Evolutionary conservation across 116 monocot genomes (phyloP).

Genomic region (Trichopus zeylanicus): DNA sequence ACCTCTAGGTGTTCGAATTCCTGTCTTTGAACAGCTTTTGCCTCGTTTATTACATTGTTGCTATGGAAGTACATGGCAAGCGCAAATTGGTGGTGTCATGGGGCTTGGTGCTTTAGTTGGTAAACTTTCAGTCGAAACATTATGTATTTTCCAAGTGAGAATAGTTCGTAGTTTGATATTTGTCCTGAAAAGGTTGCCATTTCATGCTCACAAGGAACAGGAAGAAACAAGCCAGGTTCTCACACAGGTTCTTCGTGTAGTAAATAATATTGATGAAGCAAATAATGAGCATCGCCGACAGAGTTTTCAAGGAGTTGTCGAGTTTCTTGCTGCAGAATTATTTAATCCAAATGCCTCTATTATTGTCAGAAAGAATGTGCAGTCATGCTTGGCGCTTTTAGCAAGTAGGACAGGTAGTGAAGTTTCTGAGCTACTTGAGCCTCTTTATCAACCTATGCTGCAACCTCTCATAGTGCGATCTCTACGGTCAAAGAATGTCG

Average conservation of each 20-base stretch:
- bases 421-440: slow-evolving; percentile 93
- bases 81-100: slow-evolving; percentile 96
- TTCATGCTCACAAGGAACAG: slow-evolving; percentile 93
- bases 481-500: slow-evolving; percentile 75
- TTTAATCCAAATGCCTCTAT: slow-evolving; percentile 96
- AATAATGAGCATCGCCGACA: slow-evolving; percentile 82
- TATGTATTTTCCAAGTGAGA: slow-evolving; percentile 84
- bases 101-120: slow-evolving; percentile 94
- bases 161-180: slow-evolving; percentile 80
- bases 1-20: slow-evolving; percentile 67
- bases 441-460: slow-evolving; percentile 76
- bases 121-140: slow-evolving; percentile 89
- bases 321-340: slow-evolving; percentile 88
- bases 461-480: slow-evolving; percentile 89
- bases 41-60: slow-evolving; percentile 96
- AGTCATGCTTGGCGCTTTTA: slow-evolving; percentile 82
- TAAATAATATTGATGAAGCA: slow-evolving; percentile 94
- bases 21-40: slow-evolving; percentile 91
- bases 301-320: slow-evolving; percentile 97
- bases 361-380: slow-evolving; percentile 86
- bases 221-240: slow-evolving; percentile 98
- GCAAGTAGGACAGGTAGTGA: slow-evolving; percentile 98
- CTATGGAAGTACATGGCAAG: slow-evolving; percentile 97
- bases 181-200: slow-evolving; percentile 89
- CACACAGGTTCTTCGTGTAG: slow-evolving; percentile 89